phyloP scores from a whole-genome alignment of 768 basidiomycete genomes.

The Phaeotremella fagi region DNA sequence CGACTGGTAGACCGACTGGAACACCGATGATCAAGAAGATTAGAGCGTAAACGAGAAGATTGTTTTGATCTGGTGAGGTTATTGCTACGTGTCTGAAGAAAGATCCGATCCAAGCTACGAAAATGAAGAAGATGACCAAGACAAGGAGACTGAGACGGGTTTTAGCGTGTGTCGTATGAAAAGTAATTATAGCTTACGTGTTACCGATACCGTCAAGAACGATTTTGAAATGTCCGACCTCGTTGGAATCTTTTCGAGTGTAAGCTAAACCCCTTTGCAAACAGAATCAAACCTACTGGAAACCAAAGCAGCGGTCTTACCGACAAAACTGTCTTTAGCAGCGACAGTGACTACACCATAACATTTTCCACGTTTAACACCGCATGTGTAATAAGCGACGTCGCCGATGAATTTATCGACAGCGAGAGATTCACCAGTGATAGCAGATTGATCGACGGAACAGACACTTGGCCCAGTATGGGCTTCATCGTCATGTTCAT shows the following conservation, averaged over 20 bases:
- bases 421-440: conserved; percentile 54
- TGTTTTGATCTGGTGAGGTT: conserved; percentile 52
- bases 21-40: conserved; percentile 54
- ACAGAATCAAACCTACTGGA: conserved; percentile 30
- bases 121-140: conserved; percentile 52
- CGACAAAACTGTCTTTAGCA: conserved; percentile 53
- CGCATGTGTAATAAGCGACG: conserved; percentile 51
- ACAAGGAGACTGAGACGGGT: conserved; percentile 46
- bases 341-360: conserved; percentile 49
- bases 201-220: conserved; percentile 53
- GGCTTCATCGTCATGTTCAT: conserved; percentile 45
- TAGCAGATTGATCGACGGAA: conserved; percentile 53
- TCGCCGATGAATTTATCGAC: conserved; percentile 54
- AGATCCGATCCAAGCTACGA: conserved; percentile 53
- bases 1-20: conserved; percentile 55
- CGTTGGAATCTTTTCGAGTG: conserved; percentile 36
- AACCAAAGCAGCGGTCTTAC: conserved; percentile 53
- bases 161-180: too few relatives aligned
- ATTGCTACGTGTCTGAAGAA: conserved; percentile 51
- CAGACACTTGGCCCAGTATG: conserved; percentile 52
- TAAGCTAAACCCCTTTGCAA: background rate
- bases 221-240: conserved; percentile 53
- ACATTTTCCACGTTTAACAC: conserved; percentile 39
- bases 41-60: conserved; percentile 52
- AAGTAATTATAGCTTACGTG: conserved; percentile 18